phyloP scores from a whole-genome alignment of 495 filamentous ascomycete species.

The Chaetomium tenue region DNA sequence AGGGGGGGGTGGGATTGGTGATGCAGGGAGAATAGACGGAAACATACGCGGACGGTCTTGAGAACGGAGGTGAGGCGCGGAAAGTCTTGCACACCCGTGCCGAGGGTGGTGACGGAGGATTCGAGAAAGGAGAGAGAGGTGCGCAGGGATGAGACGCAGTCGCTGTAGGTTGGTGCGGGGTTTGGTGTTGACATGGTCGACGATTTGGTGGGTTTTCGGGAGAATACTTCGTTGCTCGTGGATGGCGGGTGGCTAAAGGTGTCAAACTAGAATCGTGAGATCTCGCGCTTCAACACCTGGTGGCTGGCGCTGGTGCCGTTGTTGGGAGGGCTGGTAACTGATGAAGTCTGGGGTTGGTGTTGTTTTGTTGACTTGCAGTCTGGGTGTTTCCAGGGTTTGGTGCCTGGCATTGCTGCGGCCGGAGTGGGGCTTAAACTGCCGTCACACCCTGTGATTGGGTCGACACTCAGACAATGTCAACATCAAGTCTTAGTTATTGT shows the following conservation, averaged over 20 bases:
- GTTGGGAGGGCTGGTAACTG: too few species aligned
- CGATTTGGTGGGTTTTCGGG: not conserved
- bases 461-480: too few species aligned
- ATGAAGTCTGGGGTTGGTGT: too few species aligned
- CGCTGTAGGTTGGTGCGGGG: slow-evolving; percentile 38
- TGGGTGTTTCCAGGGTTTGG: too few species aligned
- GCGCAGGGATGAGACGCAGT: slow-evolving; percentile 50
- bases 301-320: not conserved
- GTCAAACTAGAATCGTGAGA: not conserved
- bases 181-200: slow-evolving; percentile 22
- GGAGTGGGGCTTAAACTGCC: too few species aligned
- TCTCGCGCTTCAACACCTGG: too few species aligned
- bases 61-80: slow-evolving; percentile 47
- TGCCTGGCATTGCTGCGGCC: too few species aligned
- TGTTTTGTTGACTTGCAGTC: too few species aligned
- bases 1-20: slow-evolving; percentile 2
- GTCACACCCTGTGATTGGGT: too few species aligned
- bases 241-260: too few species aligned
- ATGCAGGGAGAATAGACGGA: too few species aligned
- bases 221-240: not conserved
- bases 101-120: slow-evolving; percentile 49
- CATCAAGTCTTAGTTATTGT: too few species aligned
- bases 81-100: slow-evolving; percentile 46
- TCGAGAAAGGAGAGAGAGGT: slow-evolving; percentile 53
- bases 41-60: slow-evolving; percentile 48